Evolutionary conservation across 2,329 filamentous ascomycete species (phyloP), one percentile per base, ranked within the genome.

Genomic region (Alternaria viburni): DNA sequence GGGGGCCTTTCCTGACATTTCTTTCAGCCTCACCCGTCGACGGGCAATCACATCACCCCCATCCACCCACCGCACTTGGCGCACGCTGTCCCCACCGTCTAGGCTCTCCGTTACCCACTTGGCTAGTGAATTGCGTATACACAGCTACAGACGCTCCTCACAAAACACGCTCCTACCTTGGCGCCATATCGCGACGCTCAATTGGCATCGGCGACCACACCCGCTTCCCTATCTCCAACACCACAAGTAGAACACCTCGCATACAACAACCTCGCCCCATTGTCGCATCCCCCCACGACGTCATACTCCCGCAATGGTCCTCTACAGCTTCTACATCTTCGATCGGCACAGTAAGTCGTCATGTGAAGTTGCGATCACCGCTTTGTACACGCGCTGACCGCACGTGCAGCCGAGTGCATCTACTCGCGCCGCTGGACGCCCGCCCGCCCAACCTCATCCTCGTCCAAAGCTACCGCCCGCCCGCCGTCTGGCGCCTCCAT

Each of bases 271-370:
- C 50, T 28, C 12, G 28, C n/a, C 28, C 46, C 32, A 32, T 25
- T n/a, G 17, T 55, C 46, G 55, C 45, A 57, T 28, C 28, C 15
- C n/a, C 3, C 23, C 17, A 6, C 23, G 25, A 55, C 59, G 50
- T 46, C 59, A 60, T 57, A 3, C 6, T 28, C 19, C 49, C 51
- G 43, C 65, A 77, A 98, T 99, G 96, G 90, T 91, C 65, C 92
- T 98, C 81, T 98, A 96, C 83, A 94, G 93, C 64, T 97, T 99
- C 83, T 97, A 97, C 86, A 97, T 99, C 79, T 99, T 99, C 80
- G 96, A 99, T 83, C 91, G 96, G 70, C 96, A 99, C 83, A 97
- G 96, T 97, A 86, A 78, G 88, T 76, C 52, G 25, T 17, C 26
- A 15, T 44, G 12, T 43, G 43, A 23, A 41, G 36, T 41, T 41